A percentile compares a stretch with the other conserved stretches of the same genome.
Conservation (phyloP, 2,329 filamentous ascomycete species). For the Xylariaceae sp. region DNA sequence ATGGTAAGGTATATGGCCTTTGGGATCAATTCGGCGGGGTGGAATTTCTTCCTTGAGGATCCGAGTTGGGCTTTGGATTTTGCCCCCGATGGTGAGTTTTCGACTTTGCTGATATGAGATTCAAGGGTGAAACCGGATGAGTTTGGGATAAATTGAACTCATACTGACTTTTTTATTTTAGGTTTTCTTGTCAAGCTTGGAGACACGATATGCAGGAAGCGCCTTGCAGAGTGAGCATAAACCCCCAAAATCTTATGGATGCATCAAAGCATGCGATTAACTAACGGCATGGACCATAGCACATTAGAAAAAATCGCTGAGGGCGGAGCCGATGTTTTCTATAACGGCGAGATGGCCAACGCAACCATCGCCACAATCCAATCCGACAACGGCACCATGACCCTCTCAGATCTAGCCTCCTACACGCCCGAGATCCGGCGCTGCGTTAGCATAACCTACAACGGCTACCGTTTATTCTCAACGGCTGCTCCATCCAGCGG, state of each 20-base stretch:
- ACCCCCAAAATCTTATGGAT: conserved; percentile 20
- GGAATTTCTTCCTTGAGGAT: conserved; percentile 68
- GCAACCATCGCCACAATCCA: conserved; percentile 68
- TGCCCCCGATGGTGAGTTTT: conserved; percentile 61
- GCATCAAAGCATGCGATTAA: too few relatives aligned
- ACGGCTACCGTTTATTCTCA: conserved; percentile 65
- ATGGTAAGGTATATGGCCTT: conserved; percentile 67
- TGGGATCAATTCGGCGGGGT: conserved; percentile 32
- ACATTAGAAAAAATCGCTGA: conserved; percentile 75
- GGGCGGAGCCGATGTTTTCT: conserved; percentile 69
- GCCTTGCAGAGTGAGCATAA: conserved; percentile 58
- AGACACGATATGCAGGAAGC: conserved; percentile 73
- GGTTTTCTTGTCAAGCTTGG: conserved; percentile 65
- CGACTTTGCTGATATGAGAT: not conserved
- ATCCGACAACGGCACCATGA: conserved; percentile 73
- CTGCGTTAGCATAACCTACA: conserved; percentile 60
- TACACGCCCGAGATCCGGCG: conserved; percentile 66
- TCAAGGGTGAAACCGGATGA: too few relatives aligned
- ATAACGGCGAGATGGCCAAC: conserved; percentile 65
- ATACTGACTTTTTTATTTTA: too few relatives aligned
- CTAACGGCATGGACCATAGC: conserved; percentile 37
- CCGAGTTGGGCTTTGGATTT: conserved; percentile 84
- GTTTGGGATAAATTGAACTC: too few relatives aligned
- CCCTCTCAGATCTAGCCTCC: conserved; percentile 36
- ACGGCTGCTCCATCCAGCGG: conserved; percentile 76